Conservation (phyloP, 2,329 filamentous ascomycete species). For the Lachnellula cervina region DNA sequence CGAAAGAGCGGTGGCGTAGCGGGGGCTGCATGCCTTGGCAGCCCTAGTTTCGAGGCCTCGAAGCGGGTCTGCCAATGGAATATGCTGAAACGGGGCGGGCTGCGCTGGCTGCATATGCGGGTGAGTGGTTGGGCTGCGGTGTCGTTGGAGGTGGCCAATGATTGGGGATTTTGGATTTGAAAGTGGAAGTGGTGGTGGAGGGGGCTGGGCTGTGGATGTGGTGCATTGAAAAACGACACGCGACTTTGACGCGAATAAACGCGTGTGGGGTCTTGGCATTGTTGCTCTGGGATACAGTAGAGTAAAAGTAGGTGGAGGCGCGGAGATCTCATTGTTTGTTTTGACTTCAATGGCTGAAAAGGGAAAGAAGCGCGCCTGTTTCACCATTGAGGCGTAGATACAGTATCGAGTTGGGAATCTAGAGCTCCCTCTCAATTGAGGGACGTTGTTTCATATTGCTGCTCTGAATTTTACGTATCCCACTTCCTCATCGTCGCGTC, state of each 20-base stretch:
- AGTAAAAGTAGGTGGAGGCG: neutral
- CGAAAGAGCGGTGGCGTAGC: conserved; percentile 8
- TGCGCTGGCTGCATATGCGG: neutral
- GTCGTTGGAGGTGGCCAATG: conserved; percentile 2
- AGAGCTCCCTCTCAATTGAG: neutral
- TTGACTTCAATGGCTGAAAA: neutral
- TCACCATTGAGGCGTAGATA: neutral
- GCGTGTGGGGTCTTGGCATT: conserved; percentile 6
- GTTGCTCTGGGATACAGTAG: neutral
- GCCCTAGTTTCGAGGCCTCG: conserved; percentile 10
- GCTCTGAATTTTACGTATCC: neutral
- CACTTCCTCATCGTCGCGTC: neutral
- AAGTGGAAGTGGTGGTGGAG: no score
- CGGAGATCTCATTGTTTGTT: neutral
- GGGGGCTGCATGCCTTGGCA: conserved; percentile 7
- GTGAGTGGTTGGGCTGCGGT: neutral
- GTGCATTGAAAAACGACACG: neutral
- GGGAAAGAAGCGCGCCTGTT: conserved; percentile 7
- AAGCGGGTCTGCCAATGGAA: conserved; percentile 11
- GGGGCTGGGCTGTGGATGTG: neutral
- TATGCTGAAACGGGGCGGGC: conserved; percentile 15
- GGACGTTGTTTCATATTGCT: neutral
- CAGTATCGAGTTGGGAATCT: neutral
- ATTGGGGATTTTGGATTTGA: neutral
- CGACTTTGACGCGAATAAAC: conserved; percentile 19